Conservation (phyloP, 2,329 filamentous ascomycete species). For the Apiospora malaysiana region DNA sequence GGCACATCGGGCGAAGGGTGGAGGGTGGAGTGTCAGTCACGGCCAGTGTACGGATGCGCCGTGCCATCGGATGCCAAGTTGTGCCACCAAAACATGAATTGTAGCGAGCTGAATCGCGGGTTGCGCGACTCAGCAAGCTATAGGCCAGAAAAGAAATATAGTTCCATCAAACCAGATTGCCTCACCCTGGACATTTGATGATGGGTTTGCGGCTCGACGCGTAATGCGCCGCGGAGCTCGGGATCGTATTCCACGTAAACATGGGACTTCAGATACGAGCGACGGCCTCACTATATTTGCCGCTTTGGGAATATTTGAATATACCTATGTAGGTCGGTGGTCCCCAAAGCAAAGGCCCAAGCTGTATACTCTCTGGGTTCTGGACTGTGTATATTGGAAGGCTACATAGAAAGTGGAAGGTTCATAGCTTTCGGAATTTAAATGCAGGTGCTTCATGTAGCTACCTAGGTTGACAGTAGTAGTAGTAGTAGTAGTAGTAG, state of each 20-base stretch:
- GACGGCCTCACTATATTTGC: not conserved
- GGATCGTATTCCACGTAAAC: not conserved
- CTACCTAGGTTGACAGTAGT: too few relatives aligned
- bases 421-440: not conserved
- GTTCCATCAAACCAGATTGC: constrained; percentile 12
- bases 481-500: too few relatives aligned
- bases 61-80: constrained; percentile 5
- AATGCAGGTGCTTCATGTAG: not conserved
- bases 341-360: not conserved
- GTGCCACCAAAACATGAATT: constrained; percentile 15
- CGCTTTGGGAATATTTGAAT: not conserved
- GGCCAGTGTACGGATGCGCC: not conserved
- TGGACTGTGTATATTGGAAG: not conserved
- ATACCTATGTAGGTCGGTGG: not conserved
- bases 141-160: not conserved
- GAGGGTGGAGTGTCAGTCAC: too few relatives aligned
- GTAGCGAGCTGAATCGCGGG: not conserved
- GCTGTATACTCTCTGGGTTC: not conserved
- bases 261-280: too few relatives aligned
- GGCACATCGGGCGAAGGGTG: not conserved
- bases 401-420: not conserved
- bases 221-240: not conserved
- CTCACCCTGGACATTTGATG: not conserved
- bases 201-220: not conserved
- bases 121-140: not conserved